A percentile compares a stretch with the other conserved stretches of the same genome.
These are phyloP conservation scores for Colletotrichum godetiae DNA, from an alignment of 2,329 filamentous ascomycete genomes.

Conservation along the genomic window DNA sequence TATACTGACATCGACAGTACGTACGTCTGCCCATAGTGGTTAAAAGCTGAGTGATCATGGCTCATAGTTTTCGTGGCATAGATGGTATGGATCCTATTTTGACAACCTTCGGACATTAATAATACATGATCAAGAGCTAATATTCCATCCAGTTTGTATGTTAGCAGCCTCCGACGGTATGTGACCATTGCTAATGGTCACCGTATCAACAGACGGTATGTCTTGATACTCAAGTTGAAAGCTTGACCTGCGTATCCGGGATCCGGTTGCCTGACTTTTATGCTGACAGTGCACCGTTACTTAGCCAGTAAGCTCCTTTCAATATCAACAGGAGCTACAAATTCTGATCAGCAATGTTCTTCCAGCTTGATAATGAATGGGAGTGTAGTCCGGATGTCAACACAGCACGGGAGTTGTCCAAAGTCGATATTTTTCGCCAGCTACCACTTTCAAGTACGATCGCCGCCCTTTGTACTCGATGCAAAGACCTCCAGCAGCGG, in stretches of 20 bases:
- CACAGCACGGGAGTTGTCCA: neutral
- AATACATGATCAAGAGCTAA: neutral
- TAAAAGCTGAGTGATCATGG: neutral
- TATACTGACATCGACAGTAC: neutral
- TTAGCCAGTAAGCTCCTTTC: neutral
- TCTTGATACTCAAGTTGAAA: neutral
- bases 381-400: neutral
- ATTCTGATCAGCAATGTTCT: neutral
- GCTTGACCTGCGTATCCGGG: neutral
- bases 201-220: neutral
- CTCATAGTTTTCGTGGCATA: neutral
- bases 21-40: neutral
- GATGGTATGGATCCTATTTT: neutral
- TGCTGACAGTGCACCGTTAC: neutral
- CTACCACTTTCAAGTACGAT: neutral
- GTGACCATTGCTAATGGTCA: neutral
- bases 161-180: neutral
- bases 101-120: neutral
- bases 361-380: conserved; percentile 4
- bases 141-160: neutral
- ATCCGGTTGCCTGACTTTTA: neutral
- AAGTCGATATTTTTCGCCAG: neutral
- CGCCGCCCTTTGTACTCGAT: neutral
- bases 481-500: neutral
- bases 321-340: neutral